Conservation (phyloP, 495 filamentous ascomycete genomes). For the Xylaria palmicola region DNA sequence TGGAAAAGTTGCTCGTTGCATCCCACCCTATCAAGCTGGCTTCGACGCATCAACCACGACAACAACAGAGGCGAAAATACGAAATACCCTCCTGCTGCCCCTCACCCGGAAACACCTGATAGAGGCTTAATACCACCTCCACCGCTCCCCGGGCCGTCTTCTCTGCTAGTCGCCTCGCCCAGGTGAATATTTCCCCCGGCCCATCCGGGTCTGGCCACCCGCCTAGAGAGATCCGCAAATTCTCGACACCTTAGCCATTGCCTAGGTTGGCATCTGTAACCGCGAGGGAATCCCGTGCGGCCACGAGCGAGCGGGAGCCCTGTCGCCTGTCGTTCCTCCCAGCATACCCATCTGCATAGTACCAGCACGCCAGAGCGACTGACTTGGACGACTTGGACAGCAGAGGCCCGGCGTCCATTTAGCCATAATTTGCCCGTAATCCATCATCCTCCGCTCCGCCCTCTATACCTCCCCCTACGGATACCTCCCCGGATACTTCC, state of each 20-base stretch:
- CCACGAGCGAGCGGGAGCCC: not conserved
- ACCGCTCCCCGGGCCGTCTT: conserved; percentile 5
- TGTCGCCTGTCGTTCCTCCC: no score
- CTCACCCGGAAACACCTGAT: not conserved
- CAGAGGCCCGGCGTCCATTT: not conserved
- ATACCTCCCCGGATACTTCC: no score
- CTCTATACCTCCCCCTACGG: not conserved
- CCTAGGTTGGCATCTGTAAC: conserved; percentile 13
- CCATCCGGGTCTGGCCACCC: conserved; percentile 6
- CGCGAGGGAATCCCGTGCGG: not conserved
- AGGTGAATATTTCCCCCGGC: conserved; percentile 12
- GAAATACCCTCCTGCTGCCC: not conserved
- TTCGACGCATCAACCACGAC: not conserved
- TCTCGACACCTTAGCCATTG: conserved; percentile 7
- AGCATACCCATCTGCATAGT: no score
- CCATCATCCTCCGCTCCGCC: conserved; percentile 4
- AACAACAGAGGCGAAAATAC: conserved; percentile 3
- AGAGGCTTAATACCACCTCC: not conserved
- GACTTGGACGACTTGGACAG: no score
- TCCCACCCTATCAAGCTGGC: not conserved
- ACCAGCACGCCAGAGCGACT: no score
- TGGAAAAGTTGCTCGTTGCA: conserved; percentile 4
- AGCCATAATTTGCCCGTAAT: conserved; percentile 16
- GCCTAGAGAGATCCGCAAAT: not conserved
- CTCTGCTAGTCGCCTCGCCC: not conserved